Evolutionary conservation across 805 yeast genomes (phyloP).

Genomic region (Saccharomycopsis synnaedendra): DNA sequence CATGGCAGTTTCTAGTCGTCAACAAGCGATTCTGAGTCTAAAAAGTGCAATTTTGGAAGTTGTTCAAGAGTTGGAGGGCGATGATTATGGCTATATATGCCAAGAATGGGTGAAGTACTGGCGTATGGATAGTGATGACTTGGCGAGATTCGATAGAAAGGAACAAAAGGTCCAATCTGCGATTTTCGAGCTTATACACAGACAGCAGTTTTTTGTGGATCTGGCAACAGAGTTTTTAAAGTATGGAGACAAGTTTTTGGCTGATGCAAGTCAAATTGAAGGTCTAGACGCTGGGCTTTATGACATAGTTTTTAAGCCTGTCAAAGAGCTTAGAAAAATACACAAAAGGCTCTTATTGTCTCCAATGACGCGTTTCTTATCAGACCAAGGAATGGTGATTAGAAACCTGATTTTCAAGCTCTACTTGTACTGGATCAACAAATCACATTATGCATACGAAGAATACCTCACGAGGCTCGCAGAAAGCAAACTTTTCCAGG

Average conservation of each 20-base stretch:
- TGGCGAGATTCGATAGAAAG: conserved; percentile 7
- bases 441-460: conserved; percentile 13
- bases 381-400: conserved; percentile 13
- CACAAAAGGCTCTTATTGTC: conserved; percentile 12
- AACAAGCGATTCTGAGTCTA: conserved; percentile 7
- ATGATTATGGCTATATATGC: conserved; percentile 13
- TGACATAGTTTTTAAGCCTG: conserved; percentile 11
- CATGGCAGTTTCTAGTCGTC: neutral
- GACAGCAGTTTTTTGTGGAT: conserved; percentile 14
- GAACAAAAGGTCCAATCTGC: conserved; percentile 11
- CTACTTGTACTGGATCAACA: conserved; percentile 13
- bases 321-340: conserved; percentile 9
- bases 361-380: conserved; percentile 13
- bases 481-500: conserved; percentile 11
- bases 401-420: conserved; percentile 11
- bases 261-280: conserved; percentile 7
- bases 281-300: conserved; percentile 10
- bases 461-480: conserved; percentile 10
- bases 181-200: conserved; percentile 14
- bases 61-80: conserved; percentile 11
- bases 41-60: conserved; percentile 7
- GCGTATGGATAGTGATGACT: conserved; percentile 12
- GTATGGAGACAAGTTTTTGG: conserved; percentile 9
- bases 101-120: conserved; percentile 15
- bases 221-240: conserved; percentile 8